These are phyloP conservation scores for Tricholoma flavovirens DNA, from an alignment of 768 basidiomycete genomes.

Conservation along the genomic window DNA sequence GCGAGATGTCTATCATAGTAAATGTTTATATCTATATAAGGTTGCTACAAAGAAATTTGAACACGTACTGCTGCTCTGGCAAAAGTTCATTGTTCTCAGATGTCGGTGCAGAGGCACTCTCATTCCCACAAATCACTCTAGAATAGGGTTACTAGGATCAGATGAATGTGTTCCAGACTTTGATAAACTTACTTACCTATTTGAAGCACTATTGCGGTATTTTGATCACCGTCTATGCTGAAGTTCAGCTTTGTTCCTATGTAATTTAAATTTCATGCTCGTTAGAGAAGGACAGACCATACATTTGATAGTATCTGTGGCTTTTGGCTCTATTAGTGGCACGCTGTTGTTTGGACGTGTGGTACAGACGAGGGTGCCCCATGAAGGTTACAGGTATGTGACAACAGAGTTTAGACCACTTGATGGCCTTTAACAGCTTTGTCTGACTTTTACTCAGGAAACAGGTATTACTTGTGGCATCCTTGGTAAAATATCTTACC, in stretches of 20 bases:
- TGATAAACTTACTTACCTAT: background rate
- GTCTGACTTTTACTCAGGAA: constrained; percentile 14
- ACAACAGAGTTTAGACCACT: background rate
- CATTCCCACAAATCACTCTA: background rate
- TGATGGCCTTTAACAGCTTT: background rate
- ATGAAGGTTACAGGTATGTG: constrained; percentile 11
- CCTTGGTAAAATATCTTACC: background rate
- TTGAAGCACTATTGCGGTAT: background rate
- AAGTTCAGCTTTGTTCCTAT: background rate
- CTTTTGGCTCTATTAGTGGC: constrained; percentile 16
- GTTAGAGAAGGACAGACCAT: background rate
- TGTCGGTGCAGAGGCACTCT: background rate
- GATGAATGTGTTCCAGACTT: background rate
- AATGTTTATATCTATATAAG: background rate
- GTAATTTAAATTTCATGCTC: background rate
- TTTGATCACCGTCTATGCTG: background rate
- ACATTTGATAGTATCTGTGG: constrained; percentile 16
- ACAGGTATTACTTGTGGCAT: constrained; percentile 1
- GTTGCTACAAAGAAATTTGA: background rate
- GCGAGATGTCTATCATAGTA: background rate
- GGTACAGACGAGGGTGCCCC: constrained; percentile 10
- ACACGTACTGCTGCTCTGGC: background rate
- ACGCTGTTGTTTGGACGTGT: constrained; percentile 11
- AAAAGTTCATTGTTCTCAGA: background rate
- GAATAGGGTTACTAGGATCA: background rate